Percentiles rank a stretch among this genome's conserved stretches.
phyloP scores from a whole-genome alignment of 1,139 yeast species.

The Candida albicans region DNA sequence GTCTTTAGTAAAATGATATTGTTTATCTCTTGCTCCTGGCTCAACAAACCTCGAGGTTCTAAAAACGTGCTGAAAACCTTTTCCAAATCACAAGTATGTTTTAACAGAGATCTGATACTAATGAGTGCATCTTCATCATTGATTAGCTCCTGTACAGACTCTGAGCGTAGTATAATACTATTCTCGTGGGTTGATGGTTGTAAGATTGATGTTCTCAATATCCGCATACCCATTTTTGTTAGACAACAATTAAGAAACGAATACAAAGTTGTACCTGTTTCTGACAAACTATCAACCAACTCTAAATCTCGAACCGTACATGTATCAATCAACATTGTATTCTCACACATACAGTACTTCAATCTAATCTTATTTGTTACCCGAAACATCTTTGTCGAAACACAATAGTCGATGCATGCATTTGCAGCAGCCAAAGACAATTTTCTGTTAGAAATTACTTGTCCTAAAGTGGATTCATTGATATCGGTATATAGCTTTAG shows the following conservation, averaged over 20 bases:
- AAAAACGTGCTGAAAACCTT: slow-evolving; percentile 26
- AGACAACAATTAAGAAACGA: slow-evolving; percentile 35
- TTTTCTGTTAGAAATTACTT: slow-evolving; percentile 23
- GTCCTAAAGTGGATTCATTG: slow-evolving; percentile 13
- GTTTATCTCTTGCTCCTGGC: slow-evolving; percentile 36
- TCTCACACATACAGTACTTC: slow-evolving; percentile 38
- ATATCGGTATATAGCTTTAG: slow-evolving; percentile 8
- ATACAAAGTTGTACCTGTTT: slow-evolving; percentile 29
- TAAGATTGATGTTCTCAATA: slow-evolving; percentile 36
- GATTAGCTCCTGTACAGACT: slow-evolving; percentile 34
- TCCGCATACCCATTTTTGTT: slow-evolving; percentile 47
- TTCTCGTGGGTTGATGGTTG: slow-evolving; percentile 43
- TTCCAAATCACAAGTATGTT: slow-evolving; percentile 36
- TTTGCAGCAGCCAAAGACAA: slow-evolving; percentile 33
- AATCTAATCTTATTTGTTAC: slow-evolving; percentile 30
- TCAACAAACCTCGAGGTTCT: slow-evolving; percentile 14
- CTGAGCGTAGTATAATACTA: slow-evolving; percentile 31
- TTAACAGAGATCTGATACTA: slow-evolving; percentile 23
- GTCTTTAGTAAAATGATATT: slow-evolving; percentile 37
- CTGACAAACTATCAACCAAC: slow-evolving; percentile 30
- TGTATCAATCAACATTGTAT: slow-evolving; percentile 41
- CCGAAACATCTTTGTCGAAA: slow-evolving; percentile 9
- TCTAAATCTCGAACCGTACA: slow-evolving; percentile 36
- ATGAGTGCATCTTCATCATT: slow-evolving; percentile 16
- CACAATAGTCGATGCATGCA: slow-evolving; percentile 28